Evolutionary conservation across 2,329 filamentous ascomycete genomes (phyloP), one percentile per base, ranked within the genome.

Genomic region (Dothideomycetes sp.): DNA sequence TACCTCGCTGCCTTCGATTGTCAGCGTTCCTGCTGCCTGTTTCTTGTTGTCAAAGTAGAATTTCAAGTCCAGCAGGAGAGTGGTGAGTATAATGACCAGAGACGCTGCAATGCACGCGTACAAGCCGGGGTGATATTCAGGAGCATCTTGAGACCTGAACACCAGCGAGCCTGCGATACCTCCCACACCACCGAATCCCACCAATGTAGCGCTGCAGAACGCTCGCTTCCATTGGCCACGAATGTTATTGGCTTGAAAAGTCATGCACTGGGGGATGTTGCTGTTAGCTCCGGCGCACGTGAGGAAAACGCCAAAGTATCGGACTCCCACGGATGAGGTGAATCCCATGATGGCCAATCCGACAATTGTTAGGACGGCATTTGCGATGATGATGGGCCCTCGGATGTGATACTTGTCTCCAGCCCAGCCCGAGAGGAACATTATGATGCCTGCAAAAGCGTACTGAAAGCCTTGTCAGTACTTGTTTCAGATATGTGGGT

Each of bases 151-250:
- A 7, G 55, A 53, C 49, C 78, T 70, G 62, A 89, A 91, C 9
- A 89, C 78, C 41, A 85, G 65, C 48, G 74, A 76, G 18, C 83
- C 83, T 1, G 75, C 74, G 46, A 89, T 89, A 27, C 84, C 84
- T 16, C 84, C 84, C 16, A 89, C 65, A 2, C 81, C 83, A n/a
- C 83, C 83, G 43, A 84, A 76, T 1, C 79, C 81, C 3, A 91
- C 80, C 3, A 88, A 70, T 0, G 78, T 80, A 2, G 84, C 81
- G 46, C 75, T 81, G 59, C 76, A 81, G 51, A 89, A 80, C 0
- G 84, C 84, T 31, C 85, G 75, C 65, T 88, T 91, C 83, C 84
- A 91, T 61, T 89, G 84, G 1, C 84, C 85, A 38, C 82, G 77
- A 52, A 91, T 81, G 59, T 91, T 93, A 62, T 88, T 91, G 27